phyloP scores from a whole-genome alignment of 257 asterid species.

The Coffea canephora region DNA sequence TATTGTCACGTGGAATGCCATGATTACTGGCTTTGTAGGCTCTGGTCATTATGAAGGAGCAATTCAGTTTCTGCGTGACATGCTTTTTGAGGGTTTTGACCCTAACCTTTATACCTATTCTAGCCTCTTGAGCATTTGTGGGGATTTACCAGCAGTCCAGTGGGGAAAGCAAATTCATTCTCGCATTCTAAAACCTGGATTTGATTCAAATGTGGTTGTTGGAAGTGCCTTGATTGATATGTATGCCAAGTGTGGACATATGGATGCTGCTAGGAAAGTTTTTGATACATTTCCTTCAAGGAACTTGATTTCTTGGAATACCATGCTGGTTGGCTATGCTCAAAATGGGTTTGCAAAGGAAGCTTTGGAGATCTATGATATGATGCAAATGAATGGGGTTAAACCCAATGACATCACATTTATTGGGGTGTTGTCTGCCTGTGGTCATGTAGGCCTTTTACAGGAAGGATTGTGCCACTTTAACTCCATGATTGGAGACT shows the following conservation, averaged over 20 bases:
- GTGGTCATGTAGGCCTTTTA: slow-evolving; percentile 66
- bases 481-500: slow-evolving; percentile 49
- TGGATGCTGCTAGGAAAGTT: slow-evolving; percentile 51
- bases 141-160: slow-evolving; percentile 63
- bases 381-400: slow-evolving; percentile 44
- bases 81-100: slow-evolving; percentile 45
- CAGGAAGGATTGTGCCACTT: slow-evolving; percentile 58
- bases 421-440: slow-evolving; percentile 61
- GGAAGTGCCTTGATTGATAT: slow-evolving; percentile 74
- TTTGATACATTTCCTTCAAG: slow-evolving; percentile 51
- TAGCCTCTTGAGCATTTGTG: slow-evolving; percentile 64
- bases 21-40: slow-evolving; percentile 53
- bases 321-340: slow-evolving; percentile 71
- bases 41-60: slow-evolving; percentile 42
- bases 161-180: slow-evolving; percentile 85
- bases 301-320: slow-evolving; percentile 73
- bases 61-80: slow-evolving; percentile 29
- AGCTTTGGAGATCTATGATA: slow-evolving; percentile 58
- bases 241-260: slow-evolving; percentile 76
- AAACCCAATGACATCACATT: slow-evolving; percentile 62
- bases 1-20: slow-evolving; percentile 66
- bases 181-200: slow-evolving; percentile 51
- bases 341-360: slow-evolving; percentile 69
- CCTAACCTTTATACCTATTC: slow-evolving; percentile 69
- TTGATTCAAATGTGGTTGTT: slow-evolving; percentile 58